Evolutionary conservation across 257 asterid genomes (phyloP), one percentile per base, ranked within the genome.

Genomic region (Marsdenia floribunda): DNA sequence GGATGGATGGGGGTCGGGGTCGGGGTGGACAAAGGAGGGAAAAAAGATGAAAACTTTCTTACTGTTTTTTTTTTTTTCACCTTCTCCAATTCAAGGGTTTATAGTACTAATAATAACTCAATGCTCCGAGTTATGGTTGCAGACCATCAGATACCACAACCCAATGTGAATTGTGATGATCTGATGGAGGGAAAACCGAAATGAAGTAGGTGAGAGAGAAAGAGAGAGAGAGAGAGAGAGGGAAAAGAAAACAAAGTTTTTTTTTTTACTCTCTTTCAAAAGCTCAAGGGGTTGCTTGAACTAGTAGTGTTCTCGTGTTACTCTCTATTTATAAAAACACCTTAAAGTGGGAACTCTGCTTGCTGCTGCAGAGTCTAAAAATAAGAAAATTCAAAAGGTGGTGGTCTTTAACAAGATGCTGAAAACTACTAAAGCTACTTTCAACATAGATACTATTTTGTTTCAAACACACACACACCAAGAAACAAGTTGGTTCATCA

Each of bases 341-440:
- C 38, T 63, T 37, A 70, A 54, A 49, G 73, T 61, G 68, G 68
- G 46, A 40, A 69, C 54, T 64, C 64, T 64, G 18, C 2, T 7
- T 22, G 24, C 71, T 18, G 22, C 49, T 44, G 49, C 49, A 44
- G 49, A 44, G 12, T 44, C 49, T 7, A 44, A 44, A 44, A 69
- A 69, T 37, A 21, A 44, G 74, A 64, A 81, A 80, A 63, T 78
- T 74, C 64, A 69, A 76, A 82, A 82, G 77, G 67, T 73, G 73
- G 81, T 82, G 82, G 73, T 61, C 80, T 82, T 82, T 64, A 57
- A 59, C 61, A 54, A 73, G 83, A 79, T 79, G 79, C 81, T 58
- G 24, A 79, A 65, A 65, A 47, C 73, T 64, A 52, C 47, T 75
- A 79, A 82, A 79, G 80, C 63, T 70, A 71, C 77, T 76, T 79